Evolutionary conservation across 257 asterid genomes (phyloP).

Genomic region (Nicotiana sylvestris): DNA sequence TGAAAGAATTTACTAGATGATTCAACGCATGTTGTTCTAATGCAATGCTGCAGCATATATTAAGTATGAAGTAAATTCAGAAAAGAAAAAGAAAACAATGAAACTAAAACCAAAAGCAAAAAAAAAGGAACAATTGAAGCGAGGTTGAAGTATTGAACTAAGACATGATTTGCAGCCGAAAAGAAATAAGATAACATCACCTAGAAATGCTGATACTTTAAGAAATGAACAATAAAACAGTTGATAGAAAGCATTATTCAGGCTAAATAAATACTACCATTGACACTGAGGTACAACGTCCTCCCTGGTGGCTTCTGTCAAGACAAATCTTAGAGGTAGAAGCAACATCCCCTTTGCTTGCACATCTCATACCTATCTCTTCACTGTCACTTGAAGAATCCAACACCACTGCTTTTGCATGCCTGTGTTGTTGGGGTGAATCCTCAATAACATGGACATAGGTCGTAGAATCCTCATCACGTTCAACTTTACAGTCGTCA

Average conservation of each 20-base stretch:
- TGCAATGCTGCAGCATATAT: neutral
- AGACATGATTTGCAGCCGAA: neutral
- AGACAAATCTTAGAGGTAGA: constrained; percentile 26
- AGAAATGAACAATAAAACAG: neutral
- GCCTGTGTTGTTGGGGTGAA: constrained; percentile 44
- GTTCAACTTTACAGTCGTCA: constrained; percentile 26
- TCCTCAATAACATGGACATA: constrained; percentile 46
- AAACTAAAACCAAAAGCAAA: neutral
- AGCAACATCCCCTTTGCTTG: constrained; percentile 17
- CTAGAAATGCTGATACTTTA: constrained; percentile 10
- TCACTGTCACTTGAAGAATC: constrained; percentile 70
- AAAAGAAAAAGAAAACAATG: neutral
- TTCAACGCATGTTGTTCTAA: neutral
- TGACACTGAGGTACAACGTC: constrained; percentile 29
- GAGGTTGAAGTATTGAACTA: neutral
- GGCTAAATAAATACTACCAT: constrained; percentile 34
- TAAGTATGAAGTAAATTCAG: neutral
- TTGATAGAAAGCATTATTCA: neutral
- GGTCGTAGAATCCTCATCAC: constrained; percentile 20
- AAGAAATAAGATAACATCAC: neutral
- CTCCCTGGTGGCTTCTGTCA: constrained; percentile 21
- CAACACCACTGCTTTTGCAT: constrained; percentile 33
- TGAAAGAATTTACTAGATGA: neutral
- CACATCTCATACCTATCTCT: constrained; percentile 23
- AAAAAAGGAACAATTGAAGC: neutral